phyloP scores from a whole-genome alignment of 345 rosid genomes.

The Eucalyptus sp. region DNA sequence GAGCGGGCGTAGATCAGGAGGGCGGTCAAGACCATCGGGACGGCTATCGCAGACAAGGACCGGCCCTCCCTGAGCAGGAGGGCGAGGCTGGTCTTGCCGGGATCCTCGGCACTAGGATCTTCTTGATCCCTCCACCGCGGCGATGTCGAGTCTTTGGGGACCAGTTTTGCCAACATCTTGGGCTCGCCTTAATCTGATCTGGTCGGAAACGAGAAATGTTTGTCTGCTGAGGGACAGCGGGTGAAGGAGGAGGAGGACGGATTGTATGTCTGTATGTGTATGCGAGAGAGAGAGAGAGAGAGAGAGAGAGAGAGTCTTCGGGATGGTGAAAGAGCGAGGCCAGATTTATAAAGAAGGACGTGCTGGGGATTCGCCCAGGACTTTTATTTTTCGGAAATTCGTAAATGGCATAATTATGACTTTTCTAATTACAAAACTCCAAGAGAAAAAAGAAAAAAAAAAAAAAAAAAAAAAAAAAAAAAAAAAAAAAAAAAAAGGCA shows the following conservation, averaged over 20 bases:
- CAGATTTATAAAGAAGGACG: background rate
- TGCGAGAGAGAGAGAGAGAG: background rate
- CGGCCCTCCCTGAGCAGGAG: constrained; percentile 34
- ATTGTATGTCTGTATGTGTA: background rate
- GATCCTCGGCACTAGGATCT: background rate
- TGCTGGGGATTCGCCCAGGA: background rate
- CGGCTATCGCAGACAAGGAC: constrained; percentile 43
- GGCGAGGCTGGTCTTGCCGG: constrained; percentile 3
- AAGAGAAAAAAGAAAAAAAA: background rate
- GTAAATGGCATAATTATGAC: background rate
- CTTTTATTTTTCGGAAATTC: background rate
- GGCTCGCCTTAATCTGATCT: background rate
- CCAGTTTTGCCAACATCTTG: background rate
- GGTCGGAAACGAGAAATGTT: background rate
- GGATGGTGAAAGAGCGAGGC: background rate
- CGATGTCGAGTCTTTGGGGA: background rate
- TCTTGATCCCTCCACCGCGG: background rate
- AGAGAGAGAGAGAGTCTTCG: background rate
- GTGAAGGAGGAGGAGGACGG: background rate
- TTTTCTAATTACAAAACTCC: background rate
- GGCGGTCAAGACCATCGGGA: constrained; percentile 60
- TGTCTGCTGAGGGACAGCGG: background rate
- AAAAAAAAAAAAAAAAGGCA: no score
- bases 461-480: no score
- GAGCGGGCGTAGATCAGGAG: constrained; percentile 72